Base-by-base conservation (phyloP, 305 asterid species). In the Fraxinus baroniana region DNA sequence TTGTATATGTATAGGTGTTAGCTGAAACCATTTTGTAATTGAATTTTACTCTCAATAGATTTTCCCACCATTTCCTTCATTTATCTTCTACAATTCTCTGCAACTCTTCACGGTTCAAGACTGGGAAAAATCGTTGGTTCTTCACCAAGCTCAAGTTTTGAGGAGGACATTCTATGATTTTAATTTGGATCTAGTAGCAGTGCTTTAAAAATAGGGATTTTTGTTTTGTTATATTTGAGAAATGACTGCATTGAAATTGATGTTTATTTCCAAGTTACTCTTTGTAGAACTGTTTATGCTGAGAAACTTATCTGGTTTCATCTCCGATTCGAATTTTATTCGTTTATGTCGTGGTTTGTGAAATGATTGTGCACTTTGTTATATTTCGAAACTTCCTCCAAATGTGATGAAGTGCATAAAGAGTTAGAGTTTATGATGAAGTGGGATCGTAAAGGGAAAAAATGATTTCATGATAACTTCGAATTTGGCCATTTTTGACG, bases 131-230 rank as follows among this genome's bases (percentile, higher is more conserved):
- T 28, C 39, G 77, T 26, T 73, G 77, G 77, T 73, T 73, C 44
- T 73, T 73, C 77, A 30, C 77, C 26, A 73, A 73, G 77, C 77
- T 73, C 44, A 73, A 52, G 77, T 73, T 73, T 49, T 73, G 41
- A 73, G 44, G 77, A 60, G 70, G 70, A 20, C 13, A 5, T n/a
- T 57, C 32, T 60, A 30, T 60, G 20, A 60, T 60, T 20, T 60
- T 60, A 60, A 60, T n/a, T 60, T 60, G 30, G 12, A 60, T 60
- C 70, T 60, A 6, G 30, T 60, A 60, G 70, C 22, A 60, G 15
- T 60, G 4, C 28, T 60, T 60, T 2, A 7, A 60, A 60, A 60
- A 6, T 30, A 60, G 30, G 10, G 70, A 4, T 60, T 60, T 60
- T 60, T 60, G 30, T 60, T 20, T 60, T 20, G 30, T 60, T 60